Evolutionary conservation across 2,329 filamentous ascomycete species (phyloP).

Genomic region (Leptographium galeiforme): DNA sequence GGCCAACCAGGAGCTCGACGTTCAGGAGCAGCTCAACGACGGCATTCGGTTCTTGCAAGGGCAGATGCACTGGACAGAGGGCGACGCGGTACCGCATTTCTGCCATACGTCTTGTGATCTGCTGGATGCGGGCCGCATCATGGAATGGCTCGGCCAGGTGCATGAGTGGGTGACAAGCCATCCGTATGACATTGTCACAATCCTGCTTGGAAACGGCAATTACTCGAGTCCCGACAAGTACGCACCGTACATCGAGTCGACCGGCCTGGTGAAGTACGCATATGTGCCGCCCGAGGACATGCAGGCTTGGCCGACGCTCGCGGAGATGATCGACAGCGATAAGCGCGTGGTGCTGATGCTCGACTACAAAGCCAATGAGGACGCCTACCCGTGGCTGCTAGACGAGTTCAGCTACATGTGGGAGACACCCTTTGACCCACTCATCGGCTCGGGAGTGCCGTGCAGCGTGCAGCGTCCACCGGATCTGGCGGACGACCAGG

Average conservation of each 20-base stretch:
- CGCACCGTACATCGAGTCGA: slow-evolving; percentile 52
- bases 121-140: slow-evolving; percentile 67
- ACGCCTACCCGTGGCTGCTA: slow-evolving; percentile 65
- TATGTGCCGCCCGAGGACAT: slow-evolving; percentile 63
- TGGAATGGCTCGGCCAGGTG: slow-evolving; percentile 57
- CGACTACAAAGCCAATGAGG: slow-evolving; percentile 75
- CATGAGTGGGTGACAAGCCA: slow-evolving; percentile 59
- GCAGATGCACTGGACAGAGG: slow-evolving; percentile 40
- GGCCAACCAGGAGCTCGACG: slow-evolving; percentile 58
- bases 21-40: slow-evolving; percentile 63
- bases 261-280: slow-evolving; percentile 58
- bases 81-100: slow-evolving; percentile 46
- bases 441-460: slow-evolving; percentile 44
- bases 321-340: slow-evolving; percentile 56
- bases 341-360: slow-evolving; percentile 69
- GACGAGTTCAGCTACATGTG: slow-evolving; percentile 82
- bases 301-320: slow-evolving; percentile 72
- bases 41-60: slow-evolving; percentile 53
- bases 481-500: slow-evolving; percentile 37
- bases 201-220: slow-evolving; percentile 75
- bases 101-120: slow-evolving; percentile 79
- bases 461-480: slow-evolving; percentile 70
- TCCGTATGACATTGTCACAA: slow-evolving; percentile 77
- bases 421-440: slow-evolving; percentile 77
- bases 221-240: slow-evolving; percentile 53